These are phyloP conservation scores for Debaryomyces subglobosus DNA, from an alignment of 1,139 yeast genomes.

Conservation along the genomic window DNA sequence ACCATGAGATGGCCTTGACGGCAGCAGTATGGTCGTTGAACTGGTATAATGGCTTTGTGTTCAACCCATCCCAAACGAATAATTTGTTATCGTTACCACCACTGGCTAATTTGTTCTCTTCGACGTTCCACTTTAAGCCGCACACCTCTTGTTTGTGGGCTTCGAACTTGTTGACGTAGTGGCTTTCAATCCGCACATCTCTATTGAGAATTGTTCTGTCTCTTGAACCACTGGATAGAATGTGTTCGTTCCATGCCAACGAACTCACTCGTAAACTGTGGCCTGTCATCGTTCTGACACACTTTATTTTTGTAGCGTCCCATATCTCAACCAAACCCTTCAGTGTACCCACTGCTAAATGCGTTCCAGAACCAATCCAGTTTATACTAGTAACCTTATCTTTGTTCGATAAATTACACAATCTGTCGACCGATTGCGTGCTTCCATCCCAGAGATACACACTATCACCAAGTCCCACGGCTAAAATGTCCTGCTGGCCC, in stretches of 20 bases:
- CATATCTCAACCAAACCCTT: conserved; percentile 90
- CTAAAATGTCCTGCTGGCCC: conserved; percentile 88
- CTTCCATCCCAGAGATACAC: conserved; percentile 92
- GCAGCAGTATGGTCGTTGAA: conserved; percentile 92
- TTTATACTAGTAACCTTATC: conserved; percentile 81
- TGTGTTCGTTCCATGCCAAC: conserved; percentile 92
- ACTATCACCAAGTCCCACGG: conserved; percentile 87
- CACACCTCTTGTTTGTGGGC: conserved; percentile 94
- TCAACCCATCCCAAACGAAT: conserved; percentile 84
- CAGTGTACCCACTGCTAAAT: conserved; percentile 88
- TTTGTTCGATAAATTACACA: conserved; percentile 66
- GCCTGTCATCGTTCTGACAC: conserved; percentile 90
- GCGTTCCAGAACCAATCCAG: conserved; percentile 96
- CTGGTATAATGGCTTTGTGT: conserved; percentile 67
- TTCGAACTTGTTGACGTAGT: conserved; percentile 70
- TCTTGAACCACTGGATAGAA: conserved; percentile 83
- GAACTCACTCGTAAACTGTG: conserved; percentile 85
- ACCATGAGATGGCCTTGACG: conserved; percentile 96
- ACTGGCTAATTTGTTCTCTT: conserved; percentile 83
- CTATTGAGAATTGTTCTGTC: conserved; percentile 85
- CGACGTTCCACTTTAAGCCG: conserved; percentile 92
- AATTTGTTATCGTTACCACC: conserved; percentile 94
- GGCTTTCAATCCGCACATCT: conserved; percentile 88
- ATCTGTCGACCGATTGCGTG: conserved; percentile 79
- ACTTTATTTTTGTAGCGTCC: conserved; percentile 87